A percentile compares a stretch with the other conserved stretches of the same genome.
These are phyloP conservation scores for Auriscalpium vulgare DNA, from an alignment of 768 basidiomycete genomes.

Conservation along the genomic window DNA sequence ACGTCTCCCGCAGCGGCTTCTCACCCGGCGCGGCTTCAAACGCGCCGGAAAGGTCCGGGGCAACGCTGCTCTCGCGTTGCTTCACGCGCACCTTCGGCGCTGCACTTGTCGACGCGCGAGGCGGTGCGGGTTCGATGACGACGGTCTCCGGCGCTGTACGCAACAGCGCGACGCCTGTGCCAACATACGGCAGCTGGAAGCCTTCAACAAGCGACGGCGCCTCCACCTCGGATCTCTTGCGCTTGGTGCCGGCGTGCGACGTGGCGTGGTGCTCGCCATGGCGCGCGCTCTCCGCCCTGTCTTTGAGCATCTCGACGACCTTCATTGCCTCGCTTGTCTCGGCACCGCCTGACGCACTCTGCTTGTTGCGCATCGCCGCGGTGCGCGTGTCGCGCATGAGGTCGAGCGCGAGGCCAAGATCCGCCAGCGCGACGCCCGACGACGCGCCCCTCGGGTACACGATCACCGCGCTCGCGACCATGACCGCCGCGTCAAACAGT, in stretches of 20 bases:
- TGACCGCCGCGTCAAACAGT: constrained; percentile 58
- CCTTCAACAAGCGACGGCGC: constrained; percentile 14
- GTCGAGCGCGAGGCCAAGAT: constrained; percentile 35
- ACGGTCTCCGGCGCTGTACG: neutral
- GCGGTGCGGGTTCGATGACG: neutral
- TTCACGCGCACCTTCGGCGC: neutral
- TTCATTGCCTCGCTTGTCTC: constrained; percentile 25
- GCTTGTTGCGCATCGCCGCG: constrained; percentile 23
- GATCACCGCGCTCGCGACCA: constrained; percentile 56
- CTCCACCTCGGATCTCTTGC: constrained; percentile 36
- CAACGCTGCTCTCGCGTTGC: neutral
- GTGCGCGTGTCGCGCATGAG: constrained; percentile 28
- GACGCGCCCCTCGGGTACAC: constrained; percentile 41
- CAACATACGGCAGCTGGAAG: constrained; percentile 39
- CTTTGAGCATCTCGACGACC: constrained; percentile 8
- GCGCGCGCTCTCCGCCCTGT: constrained; percentile 30
- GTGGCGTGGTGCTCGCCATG: constrained; percentile 9
- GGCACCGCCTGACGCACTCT: constrained; percentile 19
- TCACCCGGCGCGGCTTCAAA: neutral
- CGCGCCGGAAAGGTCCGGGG: neutral
- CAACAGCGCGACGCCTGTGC: constrained; percentile 23
- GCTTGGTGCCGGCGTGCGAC: constrained; percentile 28
- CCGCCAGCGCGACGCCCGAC: constrained; percentile 39
- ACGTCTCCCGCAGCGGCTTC: neutral
- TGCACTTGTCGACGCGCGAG: neutral